Evolutionary conservation across 225 moss, liverwort and hornwort species (phyloP).

Genomic region (Antitrichia curtipendula): DNA sequence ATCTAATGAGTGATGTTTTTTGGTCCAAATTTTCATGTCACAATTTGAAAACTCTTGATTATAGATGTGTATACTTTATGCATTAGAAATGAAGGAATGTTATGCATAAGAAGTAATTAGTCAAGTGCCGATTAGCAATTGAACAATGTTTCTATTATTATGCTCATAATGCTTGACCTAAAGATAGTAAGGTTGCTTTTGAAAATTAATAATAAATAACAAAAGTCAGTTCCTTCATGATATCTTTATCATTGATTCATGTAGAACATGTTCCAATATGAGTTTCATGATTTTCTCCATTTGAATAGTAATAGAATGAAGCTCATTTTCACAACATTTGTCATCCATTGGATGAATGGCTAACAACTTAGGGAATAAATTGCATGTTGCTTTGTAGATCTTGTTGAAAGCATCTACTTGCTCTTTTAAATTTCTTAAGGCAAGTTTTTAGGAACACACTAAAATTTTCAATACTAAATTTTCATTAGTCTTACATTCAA

Average conservation of each 20-base stretch:
- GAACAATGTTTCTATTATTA: not conserved
- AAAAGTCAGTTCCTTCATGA: rapidly evolving
- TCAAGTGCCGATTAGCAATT: not conserved
- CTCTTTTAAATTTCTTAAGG: not conserved
- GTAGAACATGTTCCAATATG: not conserved
- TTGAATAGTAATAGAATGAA: not conserved
- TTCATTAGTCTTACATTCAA: not conserved
- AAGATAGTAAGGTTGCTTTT: not conserved
- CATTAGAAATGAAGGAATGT: not conserved
- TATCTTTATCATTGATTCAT: not conserved
- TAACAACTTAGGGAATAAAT: not conserved
- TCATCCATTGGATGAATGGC: not conserved
- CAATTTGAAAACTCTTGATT: not conserved
- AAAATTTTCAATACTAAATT: not conserved
- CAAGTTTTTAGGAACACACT: not conserved
- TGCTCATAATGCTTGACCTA: not conserved
- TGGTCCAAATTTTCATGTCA: rapidly evolving
- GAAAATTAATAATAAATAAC: not conserved
- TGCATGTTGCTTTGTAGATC: not conserved
- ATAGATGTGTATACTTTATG: not conserved
- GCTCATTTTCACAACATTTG: not conserved
- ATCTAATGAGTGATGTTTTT: not conserved
- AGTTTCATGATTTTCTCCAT: not conserved
- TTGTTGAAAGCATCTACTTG: not conserved
- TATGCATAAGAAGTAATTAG: not conserved